These are phyloP conservation scores for Aspergillus taichungensis DNA, from an alignment of 495 filamentous ascomycete species.

Conservation along the genomic window DNA sequence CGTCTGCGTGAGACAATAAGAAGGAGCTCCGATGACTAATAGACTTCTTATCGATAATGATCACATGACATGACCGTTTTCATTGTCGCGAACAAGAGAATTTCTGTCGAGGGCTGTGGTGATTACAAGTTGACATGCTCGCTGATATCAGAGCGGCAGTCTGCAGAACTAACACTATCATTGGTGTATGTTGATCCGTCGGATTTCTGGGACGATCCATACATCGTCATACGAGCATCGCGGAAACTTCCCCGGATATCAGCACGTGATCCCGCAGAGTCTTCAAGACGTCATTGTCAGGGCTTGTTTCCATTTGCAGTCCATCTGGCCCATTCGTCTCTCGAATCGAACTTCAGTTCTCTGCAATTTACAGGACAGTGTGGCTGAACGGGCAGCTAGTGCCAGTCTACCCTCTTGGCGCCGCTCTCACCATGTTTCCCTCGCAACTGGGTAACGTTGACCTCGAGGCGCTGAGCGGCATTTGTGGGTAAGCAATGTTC, in stretches of 20 bases:
- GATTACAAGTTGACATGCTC: too few species aligned
- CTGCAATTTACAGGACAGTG: not conserved
- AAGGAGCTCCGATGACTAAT: too few species aligned
- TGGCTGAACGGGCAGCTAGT: slow-evolving; percentile 1
- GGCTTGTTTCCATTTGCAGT: not conserved
- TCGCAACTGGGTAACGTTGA: slow-evolving; percentile 60
- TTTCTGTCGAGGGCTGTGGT: not conserved
- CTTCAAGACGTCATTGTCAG: slow-evolving; percentile 7
- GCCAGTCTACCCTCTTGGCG: slow-evolving; percentile 6
- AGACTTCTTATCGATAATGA: too few species aligned
- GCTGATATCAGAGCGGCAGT: too few species aligned
- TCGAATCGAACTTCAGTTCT: too few species aligned
- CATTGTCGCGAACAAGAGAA: not conserved
- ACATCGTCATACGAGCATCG: too few species aligned
- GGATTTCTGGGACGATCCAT: too few species aligned
- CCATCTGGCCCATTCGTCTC: too few species aligned
- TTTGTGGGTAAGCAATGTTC: slow-evolving; percentile 57
- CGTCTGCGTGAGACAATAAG: too few species aligned
- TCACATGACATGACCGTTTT: not conserved
- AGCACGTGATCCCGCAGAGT: not conserved
- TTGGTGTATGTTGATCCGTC: too few species aligned
- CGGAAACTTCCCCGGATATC: not conserved
- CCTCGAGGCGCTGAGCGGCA: slow-evolving; percentile 80
- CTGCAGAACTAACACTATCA: too few species aligned
- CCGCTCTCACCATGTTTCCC: slow-evolving; percentile 51